These are phyloP conservation scores for Trichoderma sp. DNA, from an alignment of 2,329 filamentous ascomycete species.

Conservation along the genomic window DNA sequence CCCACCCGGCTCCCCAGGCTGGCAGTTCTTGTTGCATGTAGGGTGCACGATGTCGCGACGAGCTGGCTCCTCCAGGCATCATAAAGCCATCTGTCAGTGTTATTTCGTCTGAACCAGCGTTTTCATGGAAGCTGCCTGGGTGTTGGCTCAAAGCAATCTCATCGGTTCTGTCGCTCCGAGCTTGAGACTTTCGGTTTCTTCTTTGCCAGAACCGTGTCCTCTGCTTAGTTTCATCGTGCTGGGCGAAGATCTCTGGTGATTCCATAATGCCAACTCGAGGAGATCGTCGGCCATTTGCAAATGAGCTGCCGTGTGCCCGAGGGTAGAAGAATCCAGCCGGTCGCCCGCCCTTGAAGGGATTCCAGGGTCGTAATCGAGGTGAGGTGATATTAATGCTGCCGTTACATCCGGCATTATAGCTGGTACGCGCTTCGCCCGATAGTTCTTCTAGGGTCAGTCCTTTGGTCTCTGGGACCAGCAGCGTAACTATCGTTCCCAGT, in stretches of 20 bases:
- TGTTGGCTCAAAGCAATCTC: constrained; percentile 42
- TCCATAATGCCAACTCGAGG: constrained; percentile 50
- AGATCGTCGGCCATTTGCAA: constrained; percentile 38
- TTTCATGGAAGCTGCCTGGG: constrained; percentile 33
- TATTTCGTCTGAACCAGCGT: constrained; percentile 29
- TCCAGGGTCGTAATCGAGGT: constrained; percentile 45
- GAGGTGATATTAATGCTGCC: constrained; percentile 50
- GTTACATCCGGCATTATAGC: constrained; percentile 56
- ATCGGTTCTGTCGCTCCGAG: constrained; percentile 37
- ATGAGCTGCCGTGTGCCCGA: constrained; percentile 37
- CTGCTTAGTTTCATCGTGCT: constrained; percentile 34
- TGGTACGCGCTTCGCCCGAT: constrained; percentile 67
- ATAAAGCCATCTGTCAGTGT: constrained; percentile 21
- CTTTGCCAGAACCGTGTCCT: constrained; percentile 40
- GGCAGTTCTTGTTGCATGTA: constrained; percentile 31
- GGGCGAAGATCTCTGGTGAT: constrained; percentile 44
- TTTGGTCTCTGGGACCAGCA: constrained; percentile 80
- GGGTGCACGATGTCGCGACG: constrained; percentile 4
- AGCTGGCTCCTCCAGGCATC: constrained; percentile 5
- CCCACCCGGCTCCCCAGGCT: constrained; percentile 41
- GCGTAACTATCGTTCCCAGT: constrained; percentile 66
- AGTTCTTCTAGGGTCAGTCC: constrained; percentile 73
- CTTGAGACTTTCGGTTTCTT: constrained; percentile 35
- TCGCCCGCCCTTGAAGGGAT: constrained; percentile 54
- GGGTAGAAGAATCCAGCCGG: constrained; percentile 57